phyloP scores from a whole-genome alignment of 176 grass and related monocot genomes.

The Calamus simplicifolius region DNA sequence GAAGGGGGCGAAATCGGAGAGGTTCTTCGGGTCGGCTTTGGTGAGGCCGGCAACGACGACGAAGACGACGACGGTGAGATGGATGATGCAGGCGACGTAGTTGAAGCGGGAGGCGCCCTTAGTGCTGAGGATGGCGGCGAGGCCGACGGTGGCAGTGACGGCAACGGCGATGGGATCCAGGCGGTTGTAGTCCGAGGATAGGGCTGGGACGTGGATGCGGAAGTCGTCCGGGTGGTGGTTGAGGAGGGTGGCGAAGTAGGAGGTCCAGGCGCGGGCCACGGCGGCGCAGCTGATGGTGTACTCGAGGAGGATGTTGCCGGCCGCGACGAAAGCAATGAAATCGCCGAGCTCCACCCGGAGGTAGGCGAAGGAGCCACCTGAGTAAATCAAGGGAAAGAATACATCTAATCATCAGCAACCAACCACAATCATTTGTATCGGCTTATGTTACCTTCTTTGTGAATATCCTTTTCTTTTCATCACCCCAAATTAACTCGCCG shows the following conservation, averaged over 20 bases:
- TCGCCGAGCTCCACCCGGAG: slow-evolving; percentile 48
- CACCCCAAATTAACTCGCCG: no score
- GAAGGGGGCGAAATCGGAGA: background rate
- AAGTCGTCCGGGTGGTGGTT: slow-evolving; percentile 33
- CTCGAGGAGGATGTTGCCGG: slow-evolving; percentile 49
- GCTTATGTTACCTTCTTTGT: no score
- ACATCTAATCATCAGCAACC: no score
- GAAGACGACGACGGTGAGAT: no score
- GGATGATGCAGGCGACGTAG: no score
- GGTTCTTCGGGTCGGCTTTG: background rate
- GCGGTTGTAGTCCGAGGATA: slow-evolving; percentile 33
- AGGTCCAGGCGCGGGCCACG: slow-evolving; percentile 42
- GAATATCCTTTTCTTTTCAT: no score
- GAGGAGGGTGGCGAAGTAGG: slow-evolving; percentile 41
- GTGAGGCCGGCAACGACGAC: no score
- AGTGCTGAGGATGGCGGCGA: background rate
- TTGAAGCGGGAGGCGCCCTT: background rate
- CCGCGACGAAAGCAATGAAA: slow-evolving; percentile 36
- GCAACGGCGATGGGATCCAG: slow-evolving; percentile 29
- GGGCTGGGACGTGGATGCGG: slow-evolving; percentile 27
- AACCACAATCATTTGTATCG: no score
- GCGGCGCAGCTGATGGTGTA: slow-evolving; percentile 33
- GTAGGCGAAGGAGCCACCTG: slow-evolving; percentile 45
- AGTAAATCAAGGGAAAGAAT: no score
- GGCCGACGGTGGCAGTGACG: background rate